Evolutionary conservation across 192 early-diverging fungal genomes (phyloP).

Genomic region (Coemansia sp.): DNA sequence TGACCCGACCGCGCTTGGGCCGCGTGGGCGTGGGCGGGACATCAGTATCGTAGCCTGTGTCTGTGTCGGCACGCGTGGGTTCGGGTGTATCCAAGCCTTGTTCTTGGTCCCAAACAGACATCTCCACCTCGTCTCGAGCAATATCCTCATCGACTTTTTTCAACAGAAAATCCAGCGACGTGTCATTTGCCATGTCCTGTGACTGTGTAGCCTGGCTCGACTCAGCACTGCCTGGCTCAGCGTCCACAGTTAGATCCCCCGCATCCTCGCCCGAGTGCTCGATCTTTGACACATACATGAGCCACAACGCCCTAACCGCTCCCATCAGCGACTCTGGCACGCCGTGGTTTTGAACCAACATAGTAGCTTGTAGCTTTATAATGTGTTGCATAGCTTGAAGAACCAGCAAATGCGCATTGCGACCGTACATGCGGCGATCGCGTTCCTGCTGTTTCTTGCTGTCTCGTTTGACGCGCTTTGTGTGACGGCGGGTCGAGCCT

Average conservation of each 20-base stretch:
- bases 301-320: constrained; percentile 31
- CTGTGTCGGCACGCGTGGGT: neutral
- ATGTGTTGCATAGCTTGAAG: constrained; percentile 36
- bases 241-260: neutral
- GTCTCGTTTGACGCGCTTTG: constrained; percentile 9
- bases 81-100: neutral
- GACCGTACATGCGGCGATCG: constrained; percentile 22
- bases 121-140: constrained; percentile 35
- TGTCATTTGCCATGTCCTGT: constrained; percentile 9
- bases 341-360: constrained; percentile 21
- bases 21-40: neutral
- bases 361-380: constrained; percentile 27
- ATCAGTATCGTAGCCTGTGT: neutral
- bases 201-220: constrained; percentile 12
- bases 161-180: constrained; percentile 37
- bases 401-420: constrained; percentile 30
- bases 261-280: constrained; percentile 5
- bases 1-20: neutral
- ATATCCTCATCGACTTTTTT: constrained; percentile 43
- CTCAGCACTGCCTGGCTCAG: neutral
- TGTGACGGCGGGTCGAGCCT: constrained; percentile 26
- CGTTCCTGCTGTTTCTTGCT: constrained; percentile 10
- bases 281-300: constrained; percentile 37
- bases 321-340: constrained; percentile 29
- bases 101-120: constrained; percentile 24